Evolutionary conservation across 1,139 yeast genomes (phyloP), one percentile per base, ranked within the genome.

Genomic region (Lodderomyces jiufengensis): DNA sequence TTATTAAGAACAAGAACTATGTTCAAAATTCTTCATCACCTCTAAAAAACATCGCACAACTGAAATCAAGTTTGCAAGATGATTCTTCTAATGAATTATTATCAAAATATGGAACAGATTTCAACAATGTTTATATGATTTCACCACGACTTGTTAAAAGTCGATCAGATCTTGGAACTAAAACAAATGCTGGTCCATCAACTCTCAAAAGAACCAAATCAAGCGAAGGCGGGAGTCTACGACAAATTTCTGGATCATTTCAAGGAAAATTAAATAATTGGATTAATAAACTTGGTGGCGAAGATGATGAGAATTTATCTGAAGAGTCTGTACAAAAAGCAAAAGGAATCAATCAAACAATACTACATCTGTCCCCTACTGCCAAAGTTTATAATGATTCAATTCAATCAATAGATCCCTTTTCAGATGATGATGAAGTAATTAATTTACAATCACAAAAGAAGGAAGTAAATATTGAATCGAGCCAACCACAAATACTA

Each of bases 81-180:
- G 70, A 64, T 32, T 58, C 69, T 1, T 60, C 57, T 36, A 18
- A 18, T 18, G 59, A 61, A 29, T 61, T 68, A 40, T 49, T 68
- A n/a, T 43, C 51, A n/a, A 66, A 65, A 39, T 67, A 66, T 45
- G 73, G 72, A 1, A 48, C 58, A 15, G 61, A 57, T 12, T 54
- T 59, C 34, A 49, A 52, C 22, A 58, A 59, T 38, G 52, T 57
- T 7, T 25, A 39, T 5, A 16, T 27, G 11, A 32, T 45, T 24
- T 45, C 55, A 31, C 54, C 61, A 2, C 63, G 65, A 1, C 41
- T 41, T 2, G 38, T 55, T 14, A 48, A 63, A 35, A 53, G 65
- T 4, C 45, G 36, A 11, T 63, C 70, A 4, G 70, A 63, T 38
- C 33, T 55, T 2, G 47, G 52, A 24, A 22, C 9, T 26, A 24